phyloP scores from a whole-genome alignment of 2,329 filamentous ascomycete species.

The Fusarium anthophilum region DNA sequence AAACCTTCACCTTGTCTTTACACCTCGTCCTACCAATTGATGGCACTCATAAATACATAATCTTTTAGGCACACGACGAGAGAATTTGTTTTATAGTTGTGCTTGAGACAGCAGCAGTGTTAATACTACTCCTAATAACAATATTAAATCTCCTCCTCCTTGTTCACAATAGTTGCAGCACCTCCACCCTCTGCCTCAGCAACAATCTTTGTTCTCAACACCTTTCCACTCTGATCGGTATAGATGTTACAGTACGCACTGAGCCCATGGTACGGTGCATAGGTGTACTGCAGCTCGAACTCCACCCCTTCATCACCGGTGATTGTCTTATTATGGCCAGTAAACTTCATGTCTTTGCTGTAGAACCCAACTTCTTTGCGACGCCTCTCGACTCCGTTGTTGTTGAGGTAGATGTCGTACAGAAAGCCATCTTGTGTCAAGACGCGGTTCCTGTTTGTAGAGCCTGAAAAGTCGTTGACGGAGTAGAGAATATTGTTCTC shows the following conservation, averaged over 20 bases:
- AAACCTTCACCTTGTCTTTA: not conserved
- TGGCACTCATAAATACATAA: not conserved
- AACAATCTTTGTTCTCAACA: conserved; percentile 22
- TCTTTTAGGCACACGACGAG: no score
- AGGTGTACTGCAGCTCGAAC: conserved; percentile 23
- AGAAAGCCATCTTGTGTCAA: conserved; percentile 22
- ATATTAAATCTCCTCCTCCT: conserved; percentile 3
- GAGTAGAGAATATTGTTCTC: conserved; percentile 27
- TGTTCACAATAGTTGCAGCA: conserved; percentile 19
- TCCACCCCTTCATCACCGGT: not conserved
- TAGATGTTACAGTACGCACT: conserved; percentile 23
- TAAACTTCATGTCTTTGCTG: conserved; percentile 26
- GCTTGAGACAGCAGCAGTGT: no score
- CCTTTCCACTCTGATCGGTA: conserved; percentile 15
- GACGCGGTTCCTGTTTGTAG: conserved; percentile 18
- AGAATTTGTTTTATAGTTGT: not conserved
- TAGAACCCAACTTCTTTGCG: conserved; percentile 24
- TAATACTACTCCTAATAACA: no score
- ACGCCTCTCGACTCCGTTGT: conserved; percentile 15
- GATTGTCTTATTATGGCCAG: conserved; percentile 16
- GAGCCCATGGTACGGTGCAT: conserved; percentile 17
- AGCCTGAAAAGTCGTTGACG: conserved; percentile 25
- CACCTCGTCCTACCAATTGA: not conserved
- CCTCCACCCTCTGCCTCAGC: conserved; percentile 23
- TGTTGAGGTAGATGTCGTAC: conserved; percentile 21